These are phyloP conservation scores for Iris macrosiphon DNA, from an alignment of 106 monocot genomes.

Conservation along the genomic window DNA sequence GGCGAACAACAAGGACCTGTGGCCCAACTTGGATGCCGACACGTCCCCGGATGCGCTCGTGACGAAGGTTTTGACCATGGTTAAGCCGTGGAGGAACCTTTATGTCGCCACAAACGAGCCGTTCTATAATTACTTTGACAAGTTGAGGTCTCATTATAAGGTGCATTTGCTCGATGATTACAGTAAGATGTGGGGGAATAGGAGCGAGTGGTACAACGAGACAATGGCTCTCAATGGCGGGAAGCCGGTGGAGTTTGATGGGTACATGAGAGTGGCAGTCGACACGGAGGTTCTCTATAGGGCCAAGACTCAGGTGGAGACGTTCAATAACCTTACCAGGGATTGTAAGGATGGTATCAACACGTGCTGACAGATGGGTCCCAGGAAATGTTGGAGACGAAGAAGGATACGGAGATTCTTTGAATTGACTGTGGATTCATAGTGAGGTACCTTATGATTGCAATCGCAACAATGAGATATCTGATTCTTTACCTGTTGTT, in stretches of 20 bases:
- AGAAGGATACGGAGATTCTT: not conserved
- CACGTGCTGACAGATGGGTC: slow-evolving; percentile 42
- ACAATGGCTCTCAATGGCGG: slow-evolving; percentile 73
- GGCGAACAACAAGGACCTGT: slow-evolving; percentile 58
- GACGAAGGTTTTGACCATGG: slow-evolving; percentile 45
- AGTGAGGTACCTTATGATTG: not conserved
- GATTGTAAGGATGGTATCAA: slow-evolving; percentile 91
- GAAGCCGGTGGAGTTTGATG: slow-evolving; percentile 77
- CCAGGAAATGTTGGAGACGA: not conserved
- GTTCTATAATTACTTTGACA: slow-evolving; percentile 66
- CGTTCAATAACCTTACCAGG: slow-evolving; percentile 86
- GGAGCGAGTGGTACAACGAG: slow-evolving; percentile 79
- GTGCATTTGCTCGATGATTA: slow-evolving; percentile 78
- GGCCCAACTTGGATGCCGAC: slow-evolving; percentile 76
- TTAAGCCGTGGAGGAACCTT: slow-evolving; percentile 66
- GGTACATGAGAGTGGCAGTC: slow-evolving; percentile 81
- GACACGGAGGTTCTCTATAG: slow-evolving; percentile 89
- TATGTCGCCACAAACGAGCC: slow-evolving; percentile 87
- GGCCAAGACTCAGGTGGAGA: slow-evolving; percentile 82
- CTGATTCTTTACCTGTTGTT: slow-evolving; percentile 2
- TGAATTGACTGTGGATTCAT: not conserved
- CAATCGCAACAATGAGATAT: not conserved
- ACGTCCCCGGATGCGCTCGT: slow-evolving; percentile 70
- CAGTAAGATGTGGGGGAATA: slow-evolving; percentile 78
- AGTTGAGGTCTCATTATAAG: slow-evolving; percentile 70